Percentiles rank a stretch among this genome's conserved stretches.
Conservation (phyloP, 1,284 basidiomycete species). For the Lentinula novae-zelandiae region DNA sequence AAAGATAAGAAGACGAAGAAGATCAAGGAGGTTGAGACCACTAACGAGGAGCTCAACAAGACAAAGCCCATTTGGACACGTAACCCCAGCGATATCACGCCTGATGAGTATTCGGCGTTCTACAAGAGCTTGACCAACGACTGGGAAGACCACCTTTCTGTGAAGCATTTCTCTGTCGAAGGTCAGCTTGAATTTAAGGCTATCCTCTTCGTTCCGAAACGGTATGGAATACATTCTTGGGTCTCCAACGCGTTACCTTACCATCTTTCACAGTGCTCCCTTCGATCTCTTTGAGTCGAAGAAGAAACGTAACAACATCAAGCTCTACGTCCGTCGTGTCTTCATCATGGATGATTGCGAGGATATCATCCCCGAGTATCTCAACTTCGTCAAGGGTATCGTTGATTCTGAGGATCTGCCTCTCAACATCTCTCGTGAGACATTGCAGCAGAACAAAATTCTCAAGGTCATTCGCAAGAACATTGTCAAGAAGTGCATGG, state of each 20-base stretch:
- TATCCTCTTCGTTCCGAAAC: conserved; percentile 95
- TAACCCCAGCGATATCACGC: conserved; percentile 90
- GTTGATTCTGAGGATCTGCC: conserved; percentile 99
- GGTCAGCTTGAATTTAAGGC: conserved; percentile 99
- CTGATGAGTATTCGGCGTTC: conserved; percentile 94
- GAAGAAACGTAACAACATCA: conserved; percentile 99
- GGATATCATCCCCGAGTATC: conserved; percentile 99
- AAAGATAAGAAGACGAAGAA: conserved; percentile 98
- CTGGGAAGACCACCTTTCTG: conserved; percentile 99
- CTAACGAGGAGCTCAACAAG: conserved; percentile 99
- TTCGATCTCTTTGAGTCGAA: conserved; percentile 99
- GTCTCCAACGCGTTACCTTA: conserved; percentile 16
- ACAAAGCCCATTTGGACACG: conserved; percentile 99
- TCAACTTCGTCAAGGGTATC: conserved; percentile 99
- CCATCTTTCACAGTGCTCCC: conserved; percentile 61
- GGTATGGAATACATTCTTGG: conserved; percentile 44
- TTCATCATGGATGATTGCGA: conserved; percentile 99
- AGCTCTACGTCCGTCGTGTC: conserved; percentile 99
- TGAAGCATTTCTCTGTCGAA: conserved; percentile 99
- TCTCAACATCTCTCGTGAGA: conserved; percentile 99
- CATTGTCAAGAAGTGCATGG: conserved; percentile 98
- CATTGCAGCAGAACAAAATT: conserved; percentile 99
- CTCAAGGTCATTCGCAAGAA: conserved; percentile 99
- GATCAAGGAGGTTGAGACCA: conserved; percentile 86
- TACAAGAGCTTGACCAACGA: conserved; percentile 99